A percentile compares a stretch with the other conserved stretches of the same genome.
Conservation (phyloP, 495 filamentous ascomycete genomes). For the Rhizodiscina lignyota region DNA sequence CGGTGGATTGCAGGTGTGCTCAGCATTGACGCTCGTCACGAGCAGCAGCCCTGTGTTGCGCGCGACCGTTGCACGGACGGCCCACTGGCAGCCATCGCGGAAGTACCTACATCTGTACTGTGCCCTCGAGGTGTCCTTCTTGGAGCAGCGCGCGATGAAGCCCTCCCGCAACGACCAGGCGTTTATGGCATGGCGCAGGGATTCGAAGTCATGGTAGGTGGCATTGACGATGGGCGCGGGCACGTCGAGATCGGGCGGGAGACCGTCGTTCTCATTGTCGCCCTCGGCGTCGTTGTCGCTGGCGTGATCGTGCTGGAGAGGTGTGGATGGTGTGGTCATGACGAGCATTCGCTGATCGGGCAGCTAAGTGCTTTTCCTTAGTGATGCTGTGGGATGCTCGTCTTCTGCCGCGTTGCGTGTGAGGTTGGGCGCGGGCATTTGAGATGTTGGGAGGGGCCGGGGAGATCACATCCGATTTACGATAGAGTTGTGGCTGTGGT, state of each 20-base stretch:
- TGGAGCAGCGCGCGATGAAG: slow-evolving; percentile 2
- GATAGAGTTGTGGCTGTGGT: too few relatives aligned
- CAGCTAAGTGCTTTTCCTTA: too few relatives aligned
- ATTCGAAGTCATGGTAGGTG: not conserved
- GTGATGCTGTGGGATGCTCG: too few relatives aligned
- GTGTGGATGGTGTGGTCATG: too few relatives aligned
- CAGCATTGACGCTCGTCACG: not conserved
- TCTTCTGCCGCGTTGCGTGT: too few relatives aligned
- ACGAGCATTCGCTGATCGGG: too few relatives aligned
- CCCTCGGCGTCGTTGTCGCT: too few relatives aligned
- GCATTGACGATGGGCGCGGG: slow-evolving; percentile 1
- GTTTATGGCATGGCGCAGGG: slow-evolving; percentile 4
- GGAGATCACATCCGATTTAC: too few relatives aligned
- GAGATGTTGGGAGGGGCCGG: too few relatives aligned
- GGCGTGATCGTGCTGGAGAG: too few relatives aligned
- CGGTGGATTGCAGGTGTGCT: slow-evolving; percentile 2
- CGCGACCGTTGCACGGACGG: slow-evolving; percentile 2
- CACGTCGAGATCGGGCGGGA: slow-evolving; percentile 2
- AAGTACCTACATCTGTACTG: slow-evolving; percentile 1
- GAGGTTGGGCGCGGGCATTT: too few relatives aligned
- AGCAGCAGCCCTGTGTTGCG: not conserved
- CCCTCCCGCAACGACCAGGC: slow-evolving; percentile 5
- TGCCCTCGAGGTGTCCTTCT: slow-evolving; percentile 4
- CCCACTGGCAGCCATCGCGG: slow-evolving; percentile 1
- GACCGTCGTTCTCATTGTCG: too few relatives aligned